Base-by-base conservation (phyloP, 2,329 filamentous ascomycete genomes). In the Acarospora socialis region DNA sequence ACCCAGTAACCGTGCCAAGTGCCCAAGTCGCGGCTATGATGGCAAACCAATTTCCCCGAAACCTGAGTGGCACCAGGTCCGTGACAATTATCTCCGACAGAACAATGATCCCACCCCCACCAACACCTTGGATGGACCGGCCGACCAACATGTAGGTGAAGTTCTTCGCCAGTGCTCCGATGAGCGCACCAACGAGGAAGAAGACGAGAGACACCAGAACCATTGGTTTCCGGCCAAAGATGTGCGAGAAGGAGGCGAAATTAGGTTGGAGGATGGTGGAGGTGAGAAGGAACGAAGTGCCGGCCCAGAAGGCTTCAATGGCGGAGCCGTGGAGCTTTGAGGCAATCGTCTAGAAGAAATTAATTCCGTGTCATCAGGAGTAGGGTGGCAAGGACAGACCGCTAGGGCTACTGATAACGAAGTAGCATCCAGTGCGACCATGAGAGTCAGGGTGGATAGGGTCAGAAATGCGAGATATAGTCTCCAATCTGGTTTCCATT, bases 231-330 rank as follows among this genome's bases (percentile, higher is more conserved):
- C 63, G 55, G 6, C 63, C 63, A 28, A 66, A 64, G 13, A 63
- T 60, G 26, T 63, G 54, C 4, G 60, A 63, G 22, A 65, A 48
- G 0, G 57, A 55, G 3, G 57, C 59, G 30, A 61, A 60, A 38
- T 55, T 60, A 0, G 65, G 66, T 43, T 69, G 65, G 37, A 67
- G 65, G 15, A 67, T 5, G 41, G 76, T 73, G 34, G 68, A 72
- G 3, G 73, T 69, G 4, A 82, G 63, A 4, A 82, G 57, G 41
- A 78, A 82, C 10, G 71, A 72, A 4, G 77, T 81, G 2, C 76
- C 77, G 8, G 73, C 67, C 77, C 76, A 81, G 46, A 81, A 81
- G 0, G 73, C 71, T 51, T 80, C 61, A 19, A 73, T 64, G 2
- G 66, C 68, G 0, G 59, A 61, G 25, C 68, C 68, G 17, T 57